Conservation (phyloP, 2,329 filamentous ascomycete species). For the Davidsoniella neocaledoniae region DNA sequence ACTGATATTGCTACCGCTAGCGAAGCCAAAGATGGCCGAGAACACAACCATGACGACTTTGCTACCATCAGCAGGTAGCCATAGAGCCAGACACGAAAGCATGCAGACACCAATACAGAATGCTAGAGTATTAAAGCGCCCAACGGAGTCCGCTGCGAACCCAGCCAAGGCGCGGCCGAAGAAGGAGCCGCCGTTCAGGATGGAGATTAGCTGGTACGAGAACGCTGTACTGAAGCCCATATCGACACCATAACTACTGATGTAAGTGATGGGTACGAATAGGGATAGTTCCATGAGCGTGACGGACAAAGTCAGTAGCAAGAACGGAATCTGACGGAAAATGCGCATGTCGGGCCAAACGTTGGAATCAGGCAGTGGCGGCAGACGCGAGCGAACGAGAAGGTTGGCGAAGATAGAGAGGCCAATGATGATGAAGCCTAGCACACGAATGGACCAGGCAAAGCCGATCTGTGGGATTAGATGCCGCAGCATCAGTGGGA, state of each 20-base stretch:
- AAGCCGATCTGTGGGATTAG: slow-evolving; percentile 32
- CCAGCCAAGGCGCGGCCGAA: slow-evolving; percentile 65
- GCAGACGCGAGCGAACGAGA: slow-evolving; percentile 36
- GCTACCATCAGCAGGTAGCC: slow-evolving; percentile 45
- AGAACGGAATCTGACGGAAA: slow-evolving; percentile 42
- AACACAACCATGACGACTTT: slow-evolving; percentile 49
- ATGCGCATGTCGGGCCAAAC: slow-evolving; percentile 43
- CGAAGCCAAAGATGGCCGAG: slow-evolving; percentile 59
- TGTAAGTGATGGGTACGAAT: slow-evolving; percentile 60
- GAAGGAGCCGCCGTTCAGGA: slow-evolving; percentile 64
- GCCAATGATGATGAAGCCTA: slow-evolving; percentile 32
- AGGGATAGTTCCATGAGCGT: slow-evolving; percentile 57
- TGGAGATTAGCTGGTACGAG: slow-evolving; percentile 57
- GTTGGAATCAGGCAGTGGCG: slow-evolving; percentile 25
- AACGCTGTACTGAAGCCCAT: slow-evolving; percentile 14
- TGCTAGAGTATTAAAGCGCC: slow-evolving; percentile 69
- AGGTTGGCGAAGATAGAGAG: slow-evolving; percentile 30
- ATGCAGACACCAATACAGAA: slow-evolving; percentile 42
- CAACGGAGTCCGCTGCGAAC: slow-evolving; percentile 55
- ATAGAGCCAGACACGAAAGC: slow-evolving; percentile 44
- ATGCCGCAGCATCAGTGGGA: slow-evolving; percentile 31
- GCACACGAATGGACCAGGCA: slow-evolving; percentile 31
- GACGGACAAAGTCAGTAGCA: slow-evolving; percentile 42
- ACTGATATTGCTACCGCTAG: slow-evolving; percentile 61
- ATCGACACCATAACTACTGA: slow-evolving; percentile 47